Conservation (phyloP, 2,329 filamentous ascomycete genomes). For the Penicillium sp. region DNA sequence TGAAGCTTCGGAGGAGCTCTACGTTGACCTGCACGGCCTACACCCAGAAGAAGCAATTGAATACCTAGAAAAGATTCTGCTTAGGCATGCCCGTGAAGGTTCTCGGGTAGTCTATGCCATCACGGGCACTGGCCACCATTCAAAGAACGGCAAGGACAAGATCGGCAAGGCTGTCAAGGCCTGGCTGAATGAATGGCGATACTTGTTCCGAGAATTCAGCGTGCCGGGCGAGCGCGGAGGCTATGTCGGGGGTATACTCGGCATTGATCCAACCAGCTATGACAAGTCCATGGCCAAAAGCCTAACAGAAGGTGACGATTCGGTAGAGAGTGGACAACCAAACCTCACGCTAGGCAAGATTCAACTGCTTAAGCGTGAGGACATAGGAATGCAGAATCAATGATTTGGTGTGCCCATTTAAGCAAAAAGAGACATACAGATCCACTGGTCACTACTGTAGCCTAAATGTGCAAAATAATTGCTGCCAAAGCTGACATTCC, state of each 20-base stretch:
- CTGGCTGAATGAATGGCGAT: slow-evolving; percentile 93
- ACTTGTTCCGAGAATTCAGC: slow-evolving; percentile 92
- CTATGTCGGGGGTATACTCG: slow-evolving; percentile 61
- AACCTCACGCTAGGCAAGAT: slow-evolving; percentile 41
- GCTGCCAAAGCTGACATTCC: no score
- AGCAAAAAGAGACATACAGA: no score
- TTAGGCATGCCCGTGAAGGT: slow-evolving; percentile 69
- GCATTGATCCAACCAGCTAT: slow-evolving; percentile 58
- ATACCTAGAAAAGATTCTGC: slow-evolving; percentile 80
- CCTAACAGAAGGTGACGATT: slow-evolving; percentile 21
- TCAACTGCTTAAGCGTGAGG: slow-evolving; percentile 44
- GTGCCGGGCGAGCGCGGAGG: slow-evolving; percentile 89
- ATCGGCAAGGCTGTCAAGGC: slow-evolving; percentile 87
- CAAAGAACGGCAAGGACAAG: slow-evolving; percentile 98
- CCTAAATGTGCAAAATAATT: no score
- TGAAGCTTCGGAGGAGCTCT: slow-evolving; percentile 64
- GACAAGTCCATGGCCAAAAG: slow-evolving; percentile 40
- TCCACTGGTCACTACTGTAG: no score
- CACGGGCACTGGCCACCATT: slow-evolving; percentile 93
- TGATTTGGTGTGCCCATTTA: slow-evolving; percentile 9
- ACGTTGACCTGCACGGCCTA: slow-evolving; percentile 95
- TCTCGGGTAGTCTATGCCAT: slow-evolving; percentile 83
- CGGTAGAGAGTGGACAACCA: slow-evolving; percentile 24
- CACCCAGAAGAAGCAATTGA: slow-evolving; percentile 95
- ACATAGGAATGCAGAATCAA: slow-evolving; percentile 28